Conservation (phyloP, 1,284 basidiomycete genomes). For the Leccinum pachyderme region DNA sequence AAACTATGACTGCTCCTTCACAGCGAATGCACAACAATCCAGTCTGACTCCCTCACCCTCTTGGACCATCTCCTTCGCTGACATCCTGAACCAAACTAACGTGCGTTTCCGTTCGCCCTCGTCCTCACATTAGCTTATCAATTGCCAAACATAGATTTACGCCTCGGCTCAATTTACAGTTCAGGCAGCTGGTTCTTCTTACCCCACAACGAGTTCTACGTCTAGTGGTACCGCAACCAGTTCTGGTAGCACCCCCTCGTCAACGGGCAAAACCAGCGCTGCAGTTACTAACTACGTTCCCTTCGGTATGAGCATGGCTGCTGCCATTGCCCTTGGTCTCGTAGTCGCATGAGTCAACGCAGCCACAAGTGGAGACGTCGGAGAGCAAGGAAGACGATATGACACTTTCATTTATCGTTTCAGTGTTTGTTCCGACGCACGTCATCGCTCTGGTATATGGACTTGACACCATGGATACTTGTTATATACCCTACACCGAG, state of each 20-base stretch:
- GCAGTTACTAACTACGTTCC: slow-evolving; percentile 30
- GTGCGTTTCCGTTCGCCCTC: slow-evolving; percentile 34
- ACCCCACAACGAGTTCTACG: slow-evolving; percentile 45
- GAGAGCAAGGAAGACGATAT: neutral
- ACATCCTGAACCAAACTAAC: slow-evolving; percentile 55
- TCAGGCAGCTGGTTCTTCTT: slow-evolving; percentile 58
- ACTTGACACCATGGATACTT: slow-evolving; percentile 3
- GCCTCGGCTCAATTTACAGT: slow-evolving; percentile 64
- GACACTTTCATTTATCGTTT: neutral
- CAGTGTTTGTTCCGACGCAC: neutral
- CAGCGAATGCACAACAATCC: slow-evolving; percentile 48
- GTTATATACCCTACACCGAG: slow-evolving; percentile 19
- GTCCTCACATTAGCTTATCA: neutral
- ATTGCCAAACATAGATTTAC: slow-evolving; percentile 48
- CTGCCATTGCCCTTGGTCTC: slow-evolving; percentile 33
- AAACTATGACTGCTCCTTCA: slow-evolving; percentile 61
- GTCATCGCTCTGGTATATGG: slow-evolving; percentile 4
- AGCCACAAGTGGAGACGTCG: neutral
- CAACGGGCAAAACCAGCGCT: slow-evolving; percentile 22
- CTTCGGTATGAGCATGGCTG: slow-evolving; percentile 32
- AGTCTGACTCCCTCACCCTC: slow-evolving; percentile 43
- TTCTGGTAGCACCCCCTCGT: slow-evolving; percentile 20
- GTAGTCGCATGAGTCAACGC: slow-evolving; percentile 26
- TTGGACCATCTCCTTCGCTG: slow-evolving; percentile 59
- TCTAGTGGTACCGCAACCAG: slow-evolving; percentile 28